phyloP scores from a whole-genome alignment of 177 flowering plant genomes.

The Vitis hybrid region DNA sequence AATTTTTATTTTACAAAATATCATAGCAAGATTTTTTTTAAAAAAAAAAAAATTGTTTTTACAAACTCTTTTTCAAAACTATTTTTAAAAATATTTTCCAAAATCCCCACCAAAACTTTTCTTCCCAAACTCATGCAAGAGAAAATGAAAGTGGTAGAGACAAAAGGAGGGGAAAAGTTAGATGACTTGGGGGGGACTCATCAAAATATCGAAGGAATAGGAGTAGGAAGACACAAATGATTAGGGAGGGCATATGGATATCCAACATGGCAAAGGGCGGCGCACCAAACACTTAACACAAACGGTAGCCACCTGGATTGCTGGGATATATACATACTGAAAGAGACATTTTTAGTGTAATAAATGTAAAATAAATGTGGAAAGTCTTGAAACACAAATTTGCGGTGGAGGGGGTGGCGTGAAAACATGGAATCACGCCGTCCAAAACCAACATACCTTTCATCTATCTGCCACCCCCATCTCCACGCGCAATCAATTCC shows the following conservation, averaged over 20 bases:
- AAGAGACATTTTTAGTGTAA: too few species aligned
- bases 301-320: slow-evolving; percentile 17
- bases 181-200: background rate
- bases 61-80: too few species aligned
- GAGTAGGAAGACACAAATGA: slow-evolving; percentile 20
- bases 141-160: too few species aligned
- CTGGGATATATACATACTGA: too few species aligned
- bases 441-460: slow-evolving; percentile 35
- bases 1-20: too few species aligned
- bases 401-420: slow-evolving; percentile 39
- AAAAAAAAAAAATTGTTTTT: too few species aligned
- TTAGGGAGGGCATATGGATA: slow-evolving; percentile 24
- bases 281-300: slow-evolving; percentile 26
- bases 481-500: slow-evolving; percentile 41
- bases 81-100: too few species aligned
- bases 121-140: too few species aligned
- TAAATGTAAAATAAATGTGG: background rate
- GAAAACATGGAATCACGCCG: slow-evolving; percentile 48
- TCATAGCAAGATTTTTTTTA: too few species aligned
- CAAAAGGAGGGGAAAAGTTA: background rate
- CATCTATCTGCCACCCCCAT: slow-evolving; percentile 41
- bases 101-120: too few species aligned
- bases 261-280: slow-evolving; percentile 35
- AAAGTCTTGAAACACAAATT: slow-evolving; percentile 25
- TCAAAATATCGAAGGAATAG: background rate